Evolutionary conservation across 2,329 filamentous ascomycete species (phyloP).

Genomic region (Pyricularia sp.): DNA sequence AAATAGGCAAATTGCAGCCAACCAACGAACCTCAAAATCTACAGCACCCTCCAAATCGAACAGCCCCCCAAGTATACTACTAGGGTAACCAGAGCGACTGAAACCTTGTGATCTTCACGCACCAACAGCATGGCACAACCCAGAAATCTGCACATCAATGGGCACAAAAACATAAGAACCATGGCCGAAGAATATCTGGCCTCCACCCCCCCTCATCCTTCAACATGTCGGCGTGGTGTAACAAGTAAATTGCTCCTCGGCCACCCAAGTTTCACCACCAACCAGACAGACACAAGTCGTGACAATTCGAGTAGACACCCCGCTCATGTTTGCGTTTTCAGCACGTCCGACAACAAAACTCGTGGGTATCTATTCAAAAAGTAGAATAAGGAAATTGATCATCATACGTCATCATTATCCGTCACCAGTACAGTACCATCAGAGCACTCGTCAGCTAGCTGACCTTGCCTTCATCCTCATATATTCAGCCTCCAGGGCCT

Average conservation of each 20-base stretch:
- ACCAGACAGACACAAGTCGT: not conserved
- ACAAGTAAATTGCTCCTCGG: not conserved
- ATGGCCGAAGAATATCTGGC: not conserved
- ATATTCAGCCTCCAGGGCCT: slow-evolving; percentile 21
- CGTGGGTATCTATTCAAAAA: not conserved
- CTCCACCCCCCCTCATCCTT: too few species aligned
- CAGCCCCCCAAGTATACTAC: too few species aligned
- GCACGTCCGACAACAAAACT: not conserved
- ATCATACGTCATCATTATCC: not conserved
- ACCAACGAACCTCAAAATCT: not conserved
- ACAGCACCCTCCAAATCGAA: not conserved
- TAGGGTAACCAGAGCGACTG: too few species aligned
- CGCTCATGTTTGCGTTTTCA: not conserved
- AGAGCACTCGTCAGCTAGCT: not conserved
- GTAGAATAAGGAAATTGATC: not conserved
- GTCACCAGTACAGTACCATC: not conserved
- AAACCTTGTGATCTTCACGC: not conserved
- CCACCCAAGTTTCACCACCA: not conserved
- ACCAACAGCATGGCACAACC: not conserved
- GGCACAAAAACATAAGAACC: not conserved
- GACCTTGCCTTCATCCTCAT: not conserved
- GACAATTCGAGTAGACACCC: not conserved
- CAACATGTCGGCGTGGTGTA: not conserved
- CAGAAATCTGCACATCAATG: not conserved
- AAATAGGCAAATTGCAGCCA: too few species aligned